Base-by-base conservation (phyloP, 208 protist species). In the Trypanosoma mega region DNA sequence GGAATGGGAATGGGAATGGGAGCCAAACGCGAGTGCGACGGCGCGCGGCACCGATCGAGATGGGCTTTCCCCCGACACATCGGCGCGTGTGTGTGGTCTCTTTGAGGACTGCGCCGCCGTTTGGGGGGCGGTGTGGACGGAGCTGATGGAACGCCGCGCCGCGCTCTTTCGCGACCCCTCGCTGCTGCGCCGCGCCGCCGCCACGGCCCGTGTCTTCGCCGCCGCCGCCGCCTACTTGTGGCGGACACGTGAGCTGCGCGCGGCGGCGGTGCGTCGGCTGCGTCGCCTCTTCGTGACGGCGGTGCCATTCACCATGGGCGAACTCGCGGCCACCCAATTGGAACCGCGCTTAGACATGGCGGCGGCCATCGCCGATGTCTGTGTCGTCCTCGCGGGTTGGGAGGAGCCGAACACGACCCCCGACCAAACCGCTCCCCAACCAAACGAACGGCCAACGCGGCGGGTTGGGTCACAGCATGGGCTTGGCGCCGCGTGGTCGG, bases 111-210 rank as follows among this genome's bases (percentile, higher is more conserved):
- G 80, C 5, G 54, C 74, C 0, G 77, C 74, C 34, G 64, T 76
- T 49, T 92, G 81, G 80, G 54, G 66, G 9, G 78, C 77, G 57
- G 31, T 49, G 31, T 92, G 85, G 85, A 82, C 77, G 68, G 82
- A 93, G 69, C 56, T 88, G 49, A 93, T 90, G 80, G 82, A 93
- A 52, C 33, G 86, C 47, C 66, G 70, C 3, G 61, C 78, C 14
- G 64, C 55, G 24, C 56, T 93, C 21, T 66, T 93, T 39, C 72
- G 78, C 24, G 73, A 85, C 18, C 60, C 76, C 14, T 74, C 77
- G 9, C 74, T 72, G 46, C 68, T 93, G 0, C 8, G 51, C 8
- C 62, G 65, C 27, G 86, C 82, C 6, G 74, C 76, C 4, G 70
- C 79, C 4, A 60, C 90, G 14, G 82, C 80, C 0, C 66, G 68